Percentiles rank a stretch among this genome's conserved stretches.
Evolutionary conservation across 495 filamentous ascomycete species (phyloP).

Genomic region (Aspergillus egyptiacus): DNA sequence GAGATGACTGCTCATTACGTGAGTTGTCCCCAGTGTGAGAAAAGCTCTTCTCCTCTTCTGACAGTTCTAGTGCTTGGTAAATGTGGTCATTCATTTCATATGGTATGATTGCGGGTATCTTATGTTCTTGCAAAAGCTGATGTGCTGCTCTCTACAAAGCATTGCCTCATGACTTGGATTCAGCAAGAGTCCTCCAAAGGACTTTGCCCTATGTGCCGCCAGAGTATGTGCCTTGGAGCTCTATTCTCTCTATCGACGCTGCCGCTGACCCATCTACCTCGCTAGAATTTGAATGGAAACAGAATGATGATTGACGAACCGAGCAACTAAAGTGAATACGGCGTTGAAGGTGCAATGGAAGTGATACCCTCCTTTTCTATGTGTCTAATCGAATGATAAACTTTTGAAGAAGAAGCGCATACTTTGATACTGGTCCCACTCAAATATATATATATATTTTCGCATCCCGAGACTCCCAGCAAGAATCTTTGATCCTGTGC

Average conservation of each 20-base stretch:
- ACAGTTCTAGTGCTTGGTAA: slow-evolving; percentile 71
- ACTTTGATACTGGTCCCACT: neutral
- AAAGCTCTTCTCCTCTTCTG: neutral
- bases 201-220: slow-evolving; percentile 95
- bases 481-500: neutral
- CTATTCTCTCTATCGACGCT: slow-evolving; percentile 17
- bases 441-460: neutral
- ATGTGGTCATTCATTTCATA: slow-evolving; percentile 96
- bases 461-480: neutral
- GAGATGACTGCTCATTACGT: slow-evolving; percentile 91
- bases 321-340: neutral
- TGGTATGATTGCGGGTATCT: slow-evolving; percentile 52
- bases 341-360: slow-evolving; percentile 11
- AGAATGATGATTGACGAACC: slow-evolving; percentile 30
- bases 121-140: slow-evolving; percentile 16
- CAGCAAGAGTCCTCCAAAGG: slow-evolving; percentile 89
- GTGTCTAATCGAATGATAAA: neutral
- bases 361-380: slow-evolving; percentile 18
- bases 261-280: too few species aligned
- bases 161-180: slow-evolving; percentile 95
- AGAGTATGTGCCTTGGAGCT: slow-evolving; percentile 55
- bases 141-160: slow-evolving; percentile 45
- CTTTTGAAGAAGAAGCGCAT: neutral
- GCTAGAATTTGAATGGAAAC: slow-evolving; percentile 66
- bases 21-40: slow-evolving; percentile 27